Percentiles rank a stretch among this genome's conserved stretches.
These are phyloP conservation scores for Pseudogymnoascus sp. DNA, from an alignment of 2,329 filamentous ascomycete species.

Conservation along the genomic window DNA sequence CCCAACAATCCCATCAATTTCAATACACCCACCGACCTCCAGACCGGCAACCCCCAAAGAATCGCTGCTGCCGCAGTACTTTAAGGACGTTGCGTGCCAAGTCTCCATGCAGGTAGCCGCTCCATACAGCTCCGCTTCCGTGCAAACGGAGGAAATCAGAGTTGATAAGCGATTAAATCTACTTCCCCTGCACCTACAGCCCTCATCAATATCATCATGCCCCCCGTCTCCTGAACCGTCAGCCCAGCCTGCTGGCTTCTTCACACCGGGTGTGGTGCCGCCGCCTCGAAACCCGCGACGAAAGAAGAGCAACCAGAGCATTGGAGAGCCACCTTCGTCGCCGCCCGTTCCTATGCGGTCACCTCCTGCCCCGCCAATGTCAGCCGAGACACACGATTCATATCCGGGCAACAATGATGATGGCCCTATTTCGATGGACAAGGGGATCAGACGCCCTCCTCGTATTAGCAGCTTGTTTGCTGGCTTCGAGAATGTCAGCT, in stretches of 20 bases:
- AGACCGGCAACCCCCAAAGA: slow-evolving; percentile 70
- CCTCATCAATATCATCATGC: slow-evolving; percentile 60
- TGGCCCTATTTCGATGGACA: slow-evolving; percentile 52
- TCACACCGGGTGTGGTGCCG: background rate
- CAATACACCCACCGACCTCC: slow-evolving; percentile 80
- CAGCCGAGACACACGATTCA: slow-evolving; percentile 46
- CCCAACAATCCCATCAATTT: slow-evolving; percentile 70
- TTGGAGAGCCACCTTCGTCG: slow-evolving; percentile 42
- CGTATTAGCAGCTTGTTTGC: slow-evolving; percentile 80
- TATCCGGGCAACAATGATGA: slow-evolving; percentile 78
- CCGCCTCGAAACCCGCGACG: slow-evolving; percentile 53
- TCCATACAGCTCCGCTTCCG: slow-evolving; percentile 36
- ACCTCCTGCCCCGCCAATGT: slow-evolving; percentile 39
- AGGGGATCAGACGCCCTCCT: slow-evolving; percentile 56
- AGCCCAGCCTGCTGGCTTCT: slow-evolving; percentile 14
- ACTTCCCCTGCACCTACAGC: slow-evolving; percentile 69
- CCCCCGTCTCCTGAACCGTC: slow-evolving; percentile 44
- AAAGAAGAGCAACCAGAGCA: slow-evolving; percentile 38
- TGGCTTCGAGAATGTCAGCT: slow-evolving; percentile 66
- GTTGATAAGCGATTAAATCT: slow-evolving; percentile 69
- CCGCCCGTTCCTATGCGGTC: slow-evolving; percentile 30
- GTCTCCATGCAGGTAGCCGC: slow-evolving; percentile 47
- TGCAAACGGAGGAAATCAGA: slow-evolving; percentile 86
- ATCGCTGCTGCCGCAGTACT: slow-evolving; percentile 67
- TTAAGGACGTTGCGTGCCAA: slow-evolving; percentile 77